These are phyloP conservation scores for Colletotrichum sp. DNA, from an alignment of 2,329 filamentous ascomycete species.

Conservation along the genomic window DNA sequence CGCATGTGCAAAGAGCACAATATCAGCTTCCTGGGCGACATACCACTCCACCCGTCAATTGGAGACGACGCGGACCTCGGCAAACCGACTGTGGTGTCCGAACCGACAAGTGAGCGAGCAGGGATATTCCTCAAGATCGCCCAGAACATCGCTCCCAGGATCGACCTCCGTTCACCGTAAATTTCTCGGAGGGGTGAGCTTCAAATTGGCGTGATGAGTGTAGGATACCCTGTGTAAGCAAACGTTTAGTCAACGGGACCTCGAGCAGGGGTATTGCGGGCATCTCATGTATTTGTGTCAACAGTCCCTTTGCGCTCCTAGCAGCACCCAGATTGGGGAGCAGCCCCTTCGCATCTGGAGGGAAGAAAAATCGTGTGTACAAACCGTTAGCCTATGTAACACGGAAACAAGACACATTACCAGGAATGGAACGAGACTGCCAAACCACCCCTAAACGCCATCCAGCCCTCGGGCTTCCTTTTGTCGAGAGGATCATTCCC, in stretches of 20 bases:
- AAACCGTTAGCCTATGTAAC: slow-evolving; percentile 20
- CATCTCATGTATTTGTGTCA: slow-evolving; percentile 21
- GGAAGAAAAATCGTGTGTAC: slow-evolving; percentile 6
- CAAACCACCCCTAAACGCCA: slow-evolving; percentile 18
- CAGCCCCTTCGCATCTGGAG: slow-evolving; percentile 5
- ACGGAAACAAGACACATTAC: slow-evolving; percentile 19
- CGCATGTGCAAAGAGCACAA: slow-evolving; percentile 73
- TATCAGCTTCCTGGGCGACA: slow-evolving; percentile 84
- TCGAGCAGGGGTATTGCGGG: slow-evolving; percentile 13
- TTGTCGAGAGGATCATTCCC: slow-evolving; percentile 20
- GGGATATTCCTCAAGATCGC: slow-evolving; percentile 76
- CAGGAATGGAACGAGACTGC: slow-evolving; percentile 19
- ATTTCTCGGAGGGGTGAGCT: background rate
- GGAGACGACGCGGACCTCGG: slow-evolving; percentile 88
- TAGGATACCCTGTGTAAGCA: slow-evolving; percentile 18
- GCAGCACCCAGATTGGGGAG: background rate
- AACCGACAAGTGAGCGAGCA: slow-evolving; percentile 77
- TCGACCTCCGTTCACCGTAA: slow-evolving; percentile 29
- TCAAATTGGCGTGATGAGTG: background rate
- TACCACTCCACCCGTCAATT: slow-evolving; percentile 85
- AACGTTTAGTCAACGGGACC: slow-evolving; percentile 17
- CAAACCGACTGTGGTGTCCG: slow-evolving; percentile 87
- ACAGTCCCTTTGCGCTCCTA: background rate
- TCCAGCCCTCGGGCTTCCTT: slow-evolving; percentile 23
- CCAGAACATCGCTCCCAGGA: slow-evolving; percentile 52